Base-by-base conservation (phyloP, 208 protist genomes). In the Acanthamoeba lugdunensis region DNA sequence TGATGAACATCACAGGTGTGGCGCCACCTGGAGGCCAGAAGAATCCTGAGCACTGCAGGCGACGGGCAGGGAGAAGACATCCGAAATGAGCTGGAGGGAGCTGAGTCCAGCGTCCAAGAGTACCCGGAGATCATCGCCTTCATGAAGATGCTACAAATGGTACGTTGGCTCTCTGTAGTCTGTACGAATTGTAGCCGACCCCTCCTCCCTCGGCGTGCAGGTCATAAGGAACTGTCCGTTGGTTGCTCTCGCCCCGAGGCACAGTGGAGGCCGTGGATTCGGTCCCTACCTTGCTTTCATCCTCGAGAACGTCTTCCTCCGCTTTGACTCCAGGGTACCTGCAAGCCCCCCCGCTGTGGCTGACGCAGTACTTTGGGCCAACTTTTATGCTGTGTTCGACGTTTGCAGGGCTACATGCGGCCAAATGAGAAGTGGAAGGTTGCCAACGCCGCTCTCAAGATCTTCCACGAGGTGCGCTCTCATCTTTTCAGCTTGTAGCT, bases 111-210 rank as follows among this genome's bases (percentile, higher is more conserved):
- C 79, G 79, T 65, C 21, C 79, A 88, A 25, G 79, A 88, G 28
- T 88, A 88, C 54, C 79, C 79, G 0, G 79, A 88, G 54, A 88
- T 88, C 79, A 91, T 91, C 28, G 85, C 85, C 18, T 91, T 91
- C 37, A 77, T 75, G 63, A 75, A 91, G 63, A n/a, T 91, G 30
- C 63, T 91, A 2, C 63, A 75, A 18, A 21, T 75, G 28, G 85
- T 91, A 56, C 23, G 14, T 25, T 61, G 6, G 14, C 54, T 18
- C 14, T 4, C 54, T 84, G 41, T 54, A 7, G 0, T 14, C 23
- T 33, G 0, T 14, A 58, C 41, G 13, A 14, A 52, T 9, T 13
- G 13, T 52, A 52, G 13, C 48, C 13, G 48, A 52, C 48, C 48
- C 13, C 13, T 52, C 16, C 6, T 23, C n/a, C 2, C 48, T 45